phyloP scores from a whole-genome alignment of 2,329 filamentous ascomycete genomes.

The Colletotrichum gloeosporioides region DNA sequence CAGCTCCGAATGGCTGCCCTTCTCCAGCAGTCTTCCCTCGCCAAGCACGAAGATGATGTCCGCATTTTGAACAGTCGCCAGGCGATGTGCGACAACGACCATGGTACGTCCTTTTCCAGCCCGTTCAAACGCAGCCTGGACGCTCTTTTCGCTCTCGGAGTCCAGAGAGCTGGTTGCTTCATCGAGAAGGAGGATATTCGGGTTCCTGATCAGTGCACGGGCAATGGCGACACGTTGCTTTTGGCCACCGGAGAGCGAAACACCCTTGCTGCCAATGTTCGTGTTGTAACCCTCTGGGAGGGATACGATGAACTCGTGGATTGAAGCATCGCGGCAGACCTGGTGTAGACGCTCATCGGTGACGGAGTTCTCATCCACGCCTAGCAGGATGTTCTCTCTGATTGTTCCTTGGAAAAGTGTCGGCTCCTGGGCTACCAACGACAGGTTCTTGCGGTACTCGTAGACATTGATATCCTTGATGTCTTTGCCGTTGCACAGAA shows the following conservation, averaged over 20 bases:
- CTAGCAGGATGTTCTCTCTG: constrained; percentile 72
- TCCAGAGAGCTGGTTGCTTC: constrained; percentile 77
- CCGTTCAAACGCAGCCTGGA: constrained; percentile 71
- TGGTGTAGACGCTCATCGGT: constrained; percentile 57
- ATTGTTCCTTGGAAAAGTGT: constrained; percentile 71
- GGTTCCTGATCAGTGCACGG: constrained; percentile 70
- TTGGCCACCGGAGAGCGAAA: constrained; percentile 73
- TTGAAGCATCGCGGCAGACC: constrained; percentile 66
- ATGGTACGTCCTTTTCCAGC: constrained; percentile 68
- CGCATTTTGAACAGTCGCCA: constrained; percentile 80
- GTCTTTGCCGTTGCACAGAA: constrained; percentile 68
- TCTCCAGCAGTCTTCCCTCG: constrained; percentile 62
- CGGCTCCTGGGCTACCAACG: constrained; percentile 77
- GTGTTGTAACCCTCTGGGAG: constrained; percentile 74
- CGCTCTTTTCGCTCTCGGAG: constrained; percentile 65
- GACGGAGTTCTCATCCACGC: constrained; percentile 60
- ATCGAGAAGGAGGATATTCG: constrained; percentile 71
- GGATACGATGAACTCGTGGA: constrained; percentile 73
- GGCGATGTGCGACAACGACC: constrained; percentile 77
- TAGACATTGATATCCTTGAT: constrained; percentile 64
- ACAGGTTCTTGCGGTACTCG: constrained; percentile 68
- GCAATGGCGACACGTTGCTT: constrained; percentile 75
- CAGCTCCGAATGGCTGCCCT: constrained; percentile 58
- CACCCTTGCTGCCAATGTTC: constrained; percentile 69
- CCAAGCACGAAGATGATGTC: constrained; percentile 83